Percentiles rank a stretch among this genome's conserved stretches.
phyloP scores from a whole-genome alignment of 176 grass and related monocot species.

The Microstegium vimineum region DNA sequence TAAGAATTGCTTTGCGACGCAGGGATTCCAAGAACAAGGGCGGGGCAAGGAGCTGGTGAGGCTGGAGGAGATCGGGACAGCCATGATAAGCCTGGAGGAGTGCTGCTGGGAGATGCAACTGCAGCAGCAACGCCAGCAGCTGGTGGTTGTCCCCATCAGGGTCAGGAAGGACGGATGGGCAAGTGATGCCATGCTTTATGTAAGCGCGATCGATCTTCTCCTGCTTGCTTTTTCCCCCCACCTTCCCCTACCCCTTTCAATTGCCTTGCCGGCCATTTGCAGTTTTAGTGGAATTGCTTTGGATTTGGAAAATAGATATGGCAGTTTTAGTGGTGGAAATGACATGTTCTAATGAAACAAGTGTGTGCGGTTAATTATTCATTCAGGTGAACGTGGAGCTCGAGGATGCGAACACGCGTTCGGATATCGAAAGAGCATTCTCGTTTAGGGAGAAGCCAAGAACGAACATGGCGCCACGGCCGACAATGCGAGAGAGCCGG shows the following conservation, averaged over 20 bases:
- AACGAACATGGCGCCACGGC: background rate
- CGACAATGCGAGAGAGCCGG: background rate
- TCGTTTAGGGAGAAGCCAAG: conserved; percentile 28
- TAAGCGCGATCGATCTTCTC: conserved; percentile 46
- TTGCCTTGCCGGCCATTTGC: conserved; percentile 17
- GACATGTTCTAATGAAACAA: background rate
- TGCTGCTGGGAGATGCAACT: conserved; percentile 59
- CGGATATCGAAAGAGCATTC: background rate
- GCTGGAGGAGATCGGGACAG: conserved; percentile 73
- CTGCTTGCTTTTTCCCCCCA: background rate
- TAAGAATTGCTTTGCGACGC: conserved; percentile 44
- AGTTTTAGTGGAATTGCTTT: conserved; percentile 23
- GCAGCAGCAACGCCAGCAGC: conserved; percentile 52
- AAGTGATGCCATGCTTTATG: conserved; percentile 78
- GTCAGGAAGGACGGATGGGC: conserved; percentile 59
- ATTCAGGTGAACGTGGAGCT: conserved; percentile 63
- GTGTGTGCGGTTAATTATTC: background rate
- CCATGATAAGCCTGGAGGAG: conserved; percentile 68
- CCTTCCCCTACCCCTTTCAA: background rate
- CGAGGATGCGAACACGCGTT: conserved; percentile 3
- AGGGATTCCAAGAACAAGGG: conserved; percentile 69
- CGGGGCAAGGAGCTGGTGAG: conserved; percentile 52
- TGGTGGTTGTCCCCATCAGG: conserved; percentile 65
- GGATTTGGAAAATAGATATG: background rate
- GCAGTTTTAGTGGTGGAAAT: background rate